Evolutionary conservation across 2,329 filamentous ascomycete species (phyloP), one percentile per base, ranked within the genome.

Genomic region (Hymenoscyphus fructigenus): DNA sequence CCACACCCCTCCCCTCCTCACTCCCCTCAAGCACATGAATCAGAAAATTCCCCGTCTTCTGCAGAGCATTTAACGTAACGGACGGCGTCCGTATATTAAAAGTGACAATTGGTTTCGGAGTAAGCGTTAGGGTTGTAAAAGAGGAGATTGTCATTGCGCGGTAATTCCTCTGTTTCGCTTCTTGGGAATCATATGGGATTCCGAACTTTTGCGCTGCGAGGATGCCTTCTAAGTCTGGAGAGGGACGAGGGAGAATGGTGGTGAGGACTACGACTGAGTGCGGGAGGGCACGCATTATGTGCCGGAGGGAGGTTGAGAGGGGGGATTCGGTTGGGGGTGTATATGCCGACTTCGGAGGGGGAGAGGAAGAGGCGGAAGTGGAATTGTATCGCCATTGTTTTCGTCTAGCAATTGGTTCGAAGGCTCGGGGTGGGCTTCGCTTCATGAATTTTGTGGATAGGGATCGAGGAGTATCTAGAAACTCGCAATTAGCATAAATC

Each of bases 81-180:
- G 73, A 75, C 7, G 74, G 75, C n/a, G 59, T 63, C 23, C 69
- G 66, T 57, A 76, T 73, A 41, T 76, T 76, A 64, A 76, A 76
- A 17, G 73, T 72, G n/a, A 76, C 62, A 10, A 74, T 71, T 5
- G 75, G 75, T 7, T 64, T 44, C 5, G 73, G 73, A n/a, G 66
- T 66, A 9, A 76, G 65, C 1, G 73, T 70, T 2, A 75, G 61
- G 7, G 73, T 73, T 1, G 69, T 75, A 60, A 76, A 75, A 4
- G 75, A 76, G 5, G 75, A 76, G n/a, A 76, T 53, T 9, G 75
- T 73, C 69, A 76, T 75, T 6, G 71, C 73, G 32, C 70, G 61
- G 44, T 61, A 65, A 10, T 63, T 63, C 5, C 32, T 15, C 15
- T 23, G 15, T 26, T 23, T 36, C n/a, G 55, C 1, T 20, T 20